phyloP scores from a whole-genome alignment of 2,329 filamentous ascomycete species.

The Colletotrichum simmondsii region DNA sequence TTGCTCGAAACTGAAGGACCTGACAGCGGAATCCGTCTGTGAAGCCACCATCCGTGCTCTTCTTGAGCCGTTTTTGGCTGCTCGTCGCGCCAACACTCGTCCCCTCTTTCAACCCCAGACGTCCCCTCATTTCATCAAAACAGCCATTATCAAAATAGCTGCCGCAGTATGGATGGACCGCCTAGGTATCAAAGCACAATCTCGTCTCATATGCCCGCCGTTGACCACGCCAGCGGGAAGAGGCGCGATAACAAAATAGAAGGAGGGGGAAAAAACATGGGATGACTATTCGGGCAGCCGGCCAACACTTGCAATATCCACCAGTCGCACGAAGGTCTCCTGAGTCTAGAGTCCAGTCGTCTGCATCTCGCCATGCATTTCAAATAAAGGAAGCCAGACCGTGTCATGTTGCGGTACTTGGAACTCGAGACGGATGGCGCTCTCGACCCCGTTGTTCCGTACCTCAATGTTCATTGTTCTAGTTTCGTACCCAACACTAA shows the following conservation, averaged over 20 bases:
- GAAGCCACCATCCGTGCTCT: conserved; percentile 3
- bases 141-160: background rate
- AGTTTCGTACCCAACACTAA: background rate
- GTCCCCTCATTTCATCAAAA: conserved; percentile 9
- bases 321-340: conserved; percentile 24
- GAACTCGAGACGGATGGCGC: conserved; percentile 18
- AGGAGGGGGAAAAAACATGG: conserved; percentile 8
- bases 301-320: conserved; percentile 21
- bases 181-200: background rate
- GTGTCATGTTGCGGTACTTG: background rate
- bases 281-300: conserved; percentile 2
- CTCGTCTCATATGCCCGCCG: background rate
- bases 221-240: background rate
- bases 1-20: background rate
- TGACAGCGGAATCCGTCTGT: background rate
- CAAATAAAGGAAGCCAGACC: conserved; percentile 11
- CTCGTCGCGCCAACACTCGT: conserved; percentile 11
- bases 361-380: background rate
- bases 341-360: background rate
- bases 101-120: background rate
- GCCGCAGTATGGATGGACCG: background rate
- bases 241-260: conserved; percentile 2
- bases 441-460: background rate
- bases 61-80: conserved; percentile 3
- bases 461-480: background rate